Evolutionary conservation across 805 yeast genomes (phyloP), one percentile per base, ranked within the genome.

Genomic region (Martiniozyma abietophila): DNA sequence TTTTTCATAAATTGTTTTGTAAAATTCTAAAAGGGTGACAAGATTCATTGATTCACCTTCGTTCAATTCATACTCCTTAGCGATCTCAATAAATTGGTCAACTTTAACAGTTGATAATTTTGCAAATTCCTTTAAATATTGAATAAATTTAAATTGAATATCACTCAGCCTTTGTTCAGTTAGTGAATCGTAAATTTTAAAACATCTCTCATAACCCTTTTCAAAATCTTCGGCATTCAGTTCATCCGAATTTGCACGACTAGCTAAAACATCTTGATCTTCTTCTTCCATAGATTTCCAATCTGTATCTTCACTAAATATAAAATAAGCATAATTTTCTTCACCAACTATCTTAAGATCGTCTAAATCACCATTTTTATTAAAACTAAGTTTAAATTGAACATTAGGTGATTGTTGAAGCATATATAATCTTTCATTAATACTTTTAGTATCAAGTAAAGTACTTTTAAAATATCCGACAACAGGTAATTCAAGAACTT

Each of bases 341-440:
- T 50, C 50, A 26, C 56, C 30, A 31, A 54, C 54, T 27, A 62
- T 32, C 22, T 43, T 44, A 3, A 55, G 39, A 8, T 48, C 29
- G 27, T 43, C 25, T 17, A 44, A 35, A 32, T 27, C 11, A 19
- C 52, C 40, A 14, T 35, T 9, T 29, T 41, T 41, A n/a, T 43
- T 45, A 33, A 47, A 57, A 1, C 38, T 32, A 6, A 59, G 27
- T 2, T 57, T 50, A 35, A 67, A 56, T 40, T 64, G 70, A 6
- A 67, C 43, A 20, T 59, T 60, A 4, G 69, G 66, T 14, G 58
- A 56, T 17, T 64, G 57, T 2, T 50, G 45, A 28, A 65, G 42
- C 37, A 53, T 58, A 38, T 58, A 53, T 15, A 63, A 35, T 14
- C 47, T 26, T 20, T 51, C 52, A 30, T 28, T 28, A 8, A 30